Evolutionary conservation across 169 alveolate genomes (phyloP).

Genomic region (Cryptosporidium sp.): DNA sequence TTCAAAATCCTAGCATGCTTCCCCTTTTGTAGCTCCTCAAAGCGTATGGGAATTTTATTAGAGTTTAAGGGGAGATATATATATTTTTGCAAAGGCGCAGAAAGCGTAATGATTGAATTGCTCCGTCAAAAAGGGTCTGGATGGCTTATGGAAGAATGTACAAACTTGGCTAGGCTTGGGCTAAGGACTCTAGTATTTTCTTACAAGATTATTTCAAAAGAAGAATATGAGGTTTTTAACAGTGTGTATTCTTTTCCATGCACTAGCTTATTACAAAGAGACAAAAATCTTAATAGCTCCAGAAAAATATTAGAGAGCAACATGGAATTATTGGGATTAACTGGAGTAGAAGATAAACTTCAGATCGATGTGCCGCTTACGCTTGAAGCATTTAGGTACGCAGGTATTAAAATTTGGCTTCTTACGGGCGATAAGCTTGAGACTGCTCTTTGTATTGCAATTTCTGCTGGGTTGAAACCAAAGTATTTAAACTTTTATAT

Average conservation of each 20-base stretch:
- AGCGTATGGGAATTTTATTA: conserved; percentile 98
- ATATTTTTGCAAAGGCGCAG: conserved; percentile 93
- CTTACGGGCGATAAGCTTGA: conserved; percentile 99
- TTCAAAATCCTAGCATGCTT: conserved; percentile 92
- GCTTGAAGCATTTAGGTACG: conserved; percentile 93
- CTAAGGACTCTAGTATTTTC: conserved; percentile 96
- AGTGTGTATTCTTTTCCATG: conserved; percentile 63
- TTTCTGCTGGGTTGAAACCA: conserved; percentile 94
- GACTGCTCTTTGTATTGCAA: conserved; percentile 98
- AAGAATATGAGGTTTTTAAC: conserved; percentile 86
- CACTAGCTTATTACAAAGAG: conserved; percentile 78
- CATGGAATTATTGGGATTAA: conserved; percentile 92
- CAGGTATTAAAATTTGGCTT: conserved; percentile 98
- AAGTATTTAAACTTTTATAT: conserved; percentile 81
- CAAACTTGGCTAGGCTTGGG: conserved; percentile 93
- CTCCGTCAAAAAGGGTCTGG: conserved; percentile 89
- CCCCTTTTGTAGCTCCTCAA: conserved; percentile 97
- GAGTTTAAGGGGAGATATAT: conserved; percentile 84
- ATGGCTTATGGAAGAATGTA: conserved; percentile 91
- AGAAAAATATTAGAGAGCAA: conserved; percentile 84
- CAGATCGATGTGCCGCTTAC: conserved; percentile 93
- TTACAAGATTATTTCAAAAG: conserved; percentile 88
- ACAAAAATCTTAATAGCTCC: conserved; percentile 77
- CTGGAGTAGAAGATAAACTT: conserved; percentile 98
- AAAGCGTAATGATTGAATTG: conserved; percentile 89